phyloP scores from a whole-genome alignment of 2,329 filamentous ascomycete species.

The Whalleya microplaca region DNA sequence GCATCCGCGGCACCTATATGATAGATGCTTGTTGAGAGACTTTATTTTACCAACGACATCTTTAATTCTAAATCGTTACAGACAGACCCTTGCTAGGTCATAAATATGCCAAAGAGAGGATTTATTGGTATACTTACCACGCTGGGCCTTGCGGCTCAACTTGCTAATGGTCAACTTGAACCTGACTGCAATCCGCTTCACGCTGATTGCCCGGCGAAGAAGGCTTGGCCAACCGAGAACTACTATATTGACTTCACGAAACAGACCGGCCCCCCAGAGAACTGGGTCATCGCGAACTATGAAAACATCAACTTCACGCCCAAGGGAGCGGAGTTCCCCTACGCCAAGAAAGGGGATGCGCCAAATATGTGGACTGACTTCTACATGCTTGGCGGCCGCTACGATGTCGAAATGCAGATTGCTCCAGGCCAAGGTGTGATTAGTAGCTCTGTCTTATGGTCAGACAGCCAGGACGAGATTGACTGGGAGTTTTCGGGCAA shows the following conservation, averaged over 20 bases:
- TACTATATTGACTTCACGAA: conserved; percentile 40
- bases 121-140: conserved; percentile 28
- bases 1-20: conserved; percentile 7
- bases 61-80: conserved; percentile 13
- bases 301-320: conserved; percentile 34
- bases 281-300: conserved; percentile 34
- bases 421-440: conserved; percentile 37
- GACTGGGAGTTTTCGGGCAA: conserved; percentile 40
- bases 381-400: conserved; percentile 38
- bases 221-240: conserved; percentile 29
- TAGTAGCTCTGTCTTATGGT: conserved; percentile 35
- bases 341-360: conserved; percentile 33
- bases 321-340: conserved; percentile 36
- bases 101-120: conserved; percentile 31
- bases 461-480: conserved; percentile 39
- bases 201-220: conserved; percentile 32
- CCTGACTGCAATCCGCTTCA: conserved; percentile 38
- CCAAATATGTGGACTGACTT: conserved; percentile 39
- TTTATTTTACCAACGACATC: conserved; percentile 18
- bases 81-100: conserved; percentile 24
- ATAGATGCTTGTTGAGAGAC: neutral
- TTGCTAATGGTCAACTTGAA: conserved; percentile 32
- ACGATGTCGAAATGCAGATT: conserved; percentile 39
- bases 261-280: conserved; percentile 21
- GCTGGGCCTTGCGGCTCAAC: conserved; percentile 28